Conservation (phyloP, 2,329 filamentous ascomycete genomes). For the Cryphonectria nitschkei region DNA sequence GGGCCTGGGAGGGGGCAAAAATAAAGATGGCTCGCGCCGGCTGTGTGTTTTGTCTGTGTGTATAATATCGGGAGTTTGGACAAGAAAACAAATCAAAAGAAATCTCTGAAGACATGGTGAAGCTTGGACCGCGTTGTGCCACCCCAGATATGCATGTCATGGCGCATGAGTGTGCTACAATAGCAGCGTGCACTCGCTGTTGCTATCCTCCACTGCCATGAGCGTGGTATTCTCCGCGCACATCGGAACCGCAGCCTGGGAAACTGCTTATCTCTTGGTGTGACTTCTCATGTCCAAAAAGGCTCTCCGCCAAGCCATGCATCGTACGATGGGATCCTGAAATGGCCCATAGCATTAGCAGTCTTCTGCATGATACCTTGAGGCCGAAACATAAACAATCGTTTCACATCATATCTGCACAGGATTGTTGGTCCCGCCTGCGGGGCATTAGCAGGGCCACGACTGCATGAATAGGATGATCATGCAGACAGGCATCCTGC, state of each 20-base stretch:
- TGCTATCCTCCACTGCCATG: neutral
- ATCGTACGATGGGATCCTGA: neutral
- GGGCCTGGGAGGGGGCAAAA: neutral
- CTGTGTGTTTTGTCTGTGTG: slow-evolving; percentile 19
- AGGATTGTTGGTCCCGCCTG: neutral
- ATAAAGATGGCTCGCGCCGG: slow-evolving; percentile 12
- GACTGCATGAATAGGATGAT: neutral
- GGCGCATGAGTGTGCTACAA: neutral
- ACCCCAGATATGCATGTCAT: neutral
- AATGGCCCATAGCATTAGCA: neutral
- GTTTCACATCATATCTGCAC: neutral
- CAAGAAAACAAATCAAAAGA: neutral
- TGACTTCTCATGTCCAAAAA: too few species aligned
- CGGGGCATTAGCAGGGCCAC: neutral
- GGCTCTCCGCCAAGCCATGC: neutral
- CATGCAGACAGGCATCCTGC: neutral
- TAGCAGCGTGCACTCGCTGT: neutral
- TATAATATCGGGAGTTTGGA: slow-evolving; percentile 20
- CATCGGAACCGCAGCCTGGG: neutral
- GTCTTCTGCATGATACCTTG: neutral
- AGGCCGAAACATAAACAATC: neutral
- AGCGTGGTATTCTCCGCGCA: neutral
- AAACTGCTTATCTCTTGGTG: too few species aligned
- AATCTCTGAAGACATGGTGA: neutral
- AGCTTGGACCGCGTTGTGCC: neutral